Evolutionary conservation across 2,329 filamentous ascomycete genomes (phyloP), one percentile per base, ranked within the genome.

Genomic region (Epichloe coenophiala): DNA sequence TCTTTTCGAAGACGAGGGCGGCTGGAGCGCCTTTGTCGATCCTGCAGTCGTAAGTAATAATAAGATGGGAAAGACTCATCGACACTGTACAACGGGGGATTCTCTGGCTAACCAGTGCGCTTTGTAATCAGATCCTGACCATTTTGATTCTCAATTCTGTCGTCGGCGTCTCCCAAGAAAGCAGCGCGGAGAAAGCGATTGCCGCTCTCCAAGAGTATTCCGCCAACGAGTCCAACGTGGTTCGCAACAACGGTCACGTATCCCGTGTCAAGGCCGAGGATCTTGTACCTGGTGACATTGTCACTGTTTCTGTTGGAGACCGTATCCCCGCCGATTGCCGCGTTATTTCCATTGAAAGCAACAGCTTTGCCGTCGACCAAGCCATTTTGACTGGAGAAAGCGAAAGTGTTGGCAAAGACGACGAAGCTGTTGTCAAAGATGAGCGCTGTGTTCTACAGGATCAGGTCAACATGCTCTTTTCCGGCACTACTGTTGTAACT

Each of bases 171-270:
- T 96, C 91, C 51, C 93, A 98, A 75, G 93, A 98, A 75, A 96
- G 88, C 70, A 96, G 90, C 64, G 93, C 93, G 57, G 93, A 98
- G 69, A 96, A 97, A 73, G 93, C 93, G 48, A 98, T 98, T 65
- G 90, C 93, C 27, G 93, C 93, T 43, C 80, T 98, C 51, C 93
- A 98, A 71, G 91, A 98, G 78, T 98, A 98, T 72, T 97, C 91
- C 33, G 93, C 93, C 63, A 98, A 97, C 69, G 88, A 95, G 69
- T 91, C 93, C 59, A 98, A 91, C 65, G 91, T 95, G 49, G 68
- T 95, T 53, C 86, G 93, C 61, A 83, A 91, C 71, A 69, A 71
- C 60, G 89, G 91, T 47, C 80, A 84, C 59, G 74, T 91, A 55
- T 80, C 83, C 57, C 81, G 86, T 58, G 73, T 98, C 71, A 95